Evolutionary conservation across 1,284 basidiomycete species (phyloP), one percentile per base, ranked within the genome.

Genomic region (Pholiota adiposa): DNA sequence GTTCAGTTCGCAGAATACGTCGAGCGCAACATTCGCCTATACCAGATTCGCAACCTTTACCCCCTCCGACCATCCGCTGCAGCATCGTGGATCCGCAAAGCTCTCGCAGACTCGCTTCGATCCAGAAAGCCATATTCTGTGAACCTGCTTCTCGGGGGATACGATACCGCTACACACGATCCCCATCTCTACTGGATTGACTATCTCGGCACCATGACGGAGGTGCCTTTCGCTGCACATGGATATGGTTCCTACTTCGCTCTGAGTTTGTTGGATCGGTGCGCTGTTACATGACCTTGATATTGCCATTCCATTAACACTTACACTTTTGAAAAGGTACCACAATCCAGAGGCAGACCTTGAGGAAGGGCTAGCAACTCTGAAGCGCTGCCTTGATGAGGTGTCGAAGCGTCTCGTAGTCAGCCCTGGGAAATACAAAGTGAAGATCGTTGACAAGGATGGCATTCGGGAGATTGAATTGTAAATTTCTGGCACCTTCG

Each of bases 1-100:
- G 82, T 97, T 27, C 94, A 98, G 73, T 98, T 99, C 72, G 93
- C 97, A 4, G 97, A 99, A 77, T 99, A 86, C 70, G 85, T 98
- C 65, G 96, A 98, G 75, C 88, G 96, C 64, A 99, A 98, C 79
- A 87, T 98, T 69, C 89, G 96, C 52, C 82, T 99, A 54, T 97
- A 97, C 78, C 94, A 97, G 70, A 99, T 99, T 72, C 90, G 97
- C 77, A 93, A 96, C 79, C 84, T 90, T 71, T 89, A 95, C 73
- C 84, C 94, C 19, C 90, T 98, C 41, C 89, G 94, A 44, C 97
- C 97, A 3, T 83, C 90, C 34, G 90, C 96, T 3, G 95, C 96
- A 18, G 94, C 96, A 2, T 86, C 95, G 16, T 99, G 96, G 96
- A 93, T 98, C 68, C 92, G 97, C 38, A 87, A 93, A 61, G 83